Conservation (phyloP, 129 eudicot genomes). For the Saposhnikovia divaricata region DNA sequence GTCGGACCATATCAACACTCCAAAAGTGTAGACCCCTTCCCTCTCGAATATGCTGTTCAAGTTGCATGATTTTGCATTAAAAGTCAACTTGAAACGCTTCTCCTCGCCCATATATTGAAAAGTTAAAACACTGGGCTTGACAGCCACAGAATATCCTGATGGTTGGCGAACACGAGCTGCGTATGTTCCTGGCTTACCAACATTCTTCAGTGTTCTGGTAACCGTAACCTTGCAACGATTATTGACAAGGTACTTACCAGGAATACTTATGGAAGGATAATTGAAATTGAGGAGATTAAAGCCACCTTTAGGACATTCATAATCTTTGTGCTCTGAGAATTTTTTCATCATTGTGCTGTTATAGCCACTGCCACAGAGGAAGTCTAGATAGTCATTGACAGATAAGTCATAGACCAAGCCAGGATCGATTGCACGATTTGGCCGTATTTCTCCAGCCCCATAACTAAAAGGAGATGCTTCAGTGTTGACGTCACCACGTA, state of each 20-base stretch:
- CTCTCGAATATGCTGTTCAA: not conserved
- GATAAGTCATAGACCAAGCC: conserved; percentile 72
- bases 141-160: conserved; percentile 32
- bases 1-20: conserved; percentile 64
- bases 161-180: conserved; percentile 36
- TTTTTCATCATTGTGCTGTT: conserved; percentile 24
- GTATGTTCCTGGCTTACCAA: conserved; percentile 60
- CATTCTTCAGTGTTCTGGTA: conserved; percentile 62
- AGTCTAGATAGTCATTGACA: conserved; percentile 48
- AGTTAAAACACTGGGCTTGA: conserved; percentile 32
- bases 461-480: conserved; percentile 47
- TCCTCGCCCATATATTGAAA: conserved; percentile 41
- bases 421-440: conserved; percentile 74
- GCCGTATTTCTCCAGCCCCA: conserved; percentile 83
- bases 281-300: conserved; percentile 36
- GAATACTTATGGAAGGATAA: conserved; percentile 69
- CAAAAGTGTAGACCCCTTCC: conserved; percentile 33
- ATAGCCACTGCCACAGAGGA: conserved; percentile 73
- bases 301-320: conserved; percentile 33
- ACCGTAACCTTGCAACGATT: conserved; percentile 21
- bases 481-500: conserved; percentile 21
- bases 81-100: conserved; percentile 34
- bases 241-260: conserved; percentile 16
- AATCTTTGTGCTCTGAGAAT: conserved; percentile 26
- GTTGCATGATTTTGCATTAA: conserved; percentile 11